A percentile compares a stretch with the other conserved stretches of the same genome.
Evolutionary conservation across 2,329 filamentous ascomycete species (phyloP).

Genomic region (Sporothrix schenckii): DNA sequence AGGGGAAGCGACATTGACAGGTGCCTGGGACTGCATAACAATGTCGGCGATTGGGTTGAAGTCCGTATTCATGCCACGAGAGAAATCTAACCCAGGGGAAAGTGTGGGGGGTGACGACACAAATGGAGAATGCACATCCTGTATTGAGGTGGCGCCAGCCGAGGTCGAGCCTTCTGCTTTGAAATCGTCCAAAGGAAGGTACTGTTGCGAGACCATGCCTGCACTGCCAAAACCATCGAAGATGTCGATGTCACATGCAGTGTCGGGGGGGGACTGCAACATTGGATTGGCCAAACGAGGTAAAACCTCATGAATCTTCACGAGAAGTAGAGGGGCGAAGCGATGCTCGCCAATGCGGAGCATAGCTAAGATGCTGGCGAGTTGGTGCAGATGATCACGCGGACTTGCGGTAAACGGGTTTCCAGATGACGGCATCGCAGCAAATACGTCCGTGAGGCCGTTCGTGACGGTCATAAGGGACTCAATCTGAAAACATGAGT

Average conservation of each 20-base stretch:
- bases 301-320: conserved; percentile 73
- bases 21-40: conserved; percentile 58
- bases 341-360: conserved; percentile 76
- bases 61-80: conserved; percentile 48
- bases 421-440: conserved; percentile 62
- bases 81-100: conserved; percentile 57
- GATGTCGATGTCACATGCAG: conserved; percentile 58
- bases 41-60: conserved; percentile 58
- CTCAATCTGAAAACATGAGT: conserved; percentile 60
- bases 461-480: conserved; percentile 78
- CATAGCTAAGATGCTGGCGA: conserved; percentile 67
- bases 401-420: conserved; percentile 68
- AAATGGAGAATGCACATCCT: conserved; percentile 56
- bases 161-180: conserved; percentile 51
- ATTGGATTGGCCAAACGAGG: conserved; percentile 64
- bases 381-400: conserved; percentile 71
- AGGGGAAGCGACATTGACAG: conserved; percentile 36
- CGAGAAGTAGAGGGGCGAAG: conserved; percentile 75
- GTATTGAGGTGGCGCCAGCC: conserved; percentile 41
- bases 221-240: conserved; percentile 68
- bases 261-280: conserved; percentile 62
- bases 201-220: conserved; percentile 60
- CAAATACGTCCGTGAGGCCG: conserved; percentile 72
- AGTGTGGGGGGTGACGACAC: conserved; percentile 57
- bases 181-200: conserved; percentile 53